Evolutionary conservation across 2,329 filamentous ascomycete species (phyloP).

Genomic region (Cercospora brassicicola): DNA sequence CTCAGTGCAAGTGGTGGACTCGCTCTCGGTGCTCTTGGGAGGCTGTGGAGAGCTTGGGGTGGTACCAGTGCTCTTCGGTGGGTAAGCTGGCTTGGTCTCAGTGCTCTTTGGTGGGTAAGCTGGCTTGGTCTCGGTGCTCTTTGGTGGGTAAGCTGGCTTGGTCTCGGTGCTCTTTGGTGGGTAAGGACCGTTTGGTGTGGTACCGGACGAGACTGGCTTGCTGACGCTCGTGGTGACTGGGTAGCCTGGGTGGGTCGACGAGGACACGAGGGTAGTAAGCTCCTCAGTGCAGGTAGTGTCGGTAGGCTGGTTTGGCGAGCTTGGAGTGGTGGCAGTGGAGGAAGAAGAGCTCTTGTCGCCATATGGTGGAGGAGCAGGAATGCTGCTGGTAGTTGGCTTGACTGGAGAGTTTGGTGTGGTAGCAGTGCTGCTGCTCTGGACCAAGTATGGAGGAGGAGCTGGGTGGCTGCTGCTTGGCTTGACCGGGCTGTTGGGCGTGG

Average conservation of each 20-base stretch:
- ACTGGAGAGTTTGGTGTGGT: slow-evolving; percentile 4
- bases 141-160: background rate
- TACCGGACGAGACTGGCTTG: background rate
- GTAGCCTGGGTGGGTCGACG: background rate
- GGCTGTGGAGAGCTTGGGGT: background rate
- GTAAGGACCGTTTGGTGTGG: background rate
- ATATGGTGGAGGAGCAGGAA: background rate
- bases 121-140: background rate
- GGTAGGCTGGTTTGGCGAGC: background rate
- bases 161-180: background rate
- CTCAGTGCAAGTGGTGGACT: background rate
- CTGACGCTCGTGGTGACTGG: background rate
- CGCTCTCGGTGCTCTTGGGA: background rate
- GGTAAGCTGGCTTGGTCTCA: background rate
- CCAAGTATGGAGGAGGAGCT: background rate
- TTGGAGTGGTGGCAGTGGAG: background rate
- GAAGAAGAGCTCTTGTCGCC: background rate
- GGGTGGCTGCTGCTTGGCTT: background rate
- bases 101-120: background rate
- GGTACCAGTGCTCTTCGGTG: background rate
- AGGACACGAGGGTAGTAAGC: background rate
- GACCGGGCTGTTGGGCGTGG: background rate
- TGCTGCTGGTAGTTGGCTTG: background rate
- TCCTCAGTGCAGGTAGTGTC: slow-evolving; percentile 11
- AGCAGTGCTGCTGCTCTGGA: slow-evolving; percentile 7